Percentiles rank a stretch among this genome's conserved stretches.
These are phyloP conservation scores for Medicago ruthenica DNA, from an alignment of 306 rosid species.

Conservation along the genomic window DNA sequence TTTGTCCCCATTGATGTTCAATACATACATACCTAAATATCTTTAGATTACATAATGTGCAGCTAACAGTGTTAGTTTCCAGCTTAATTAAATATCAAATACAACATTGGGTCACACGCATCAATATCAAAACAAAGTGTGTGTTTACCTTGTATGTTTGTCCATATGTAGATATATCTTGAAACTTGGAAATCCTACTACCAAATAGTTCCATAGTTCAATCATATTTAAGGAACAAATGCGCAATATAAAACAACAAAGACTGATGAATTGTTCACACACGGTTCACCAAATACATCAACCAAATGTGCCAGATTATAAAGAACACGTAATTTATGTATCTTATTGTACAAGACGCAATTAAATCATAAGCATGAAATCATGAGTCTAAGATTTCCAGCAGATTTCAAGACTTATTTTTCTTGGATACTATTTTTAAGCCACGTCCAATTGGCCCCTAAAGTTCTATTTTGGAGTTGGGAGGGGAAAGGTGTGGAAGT, in stretches of 20 bases:
- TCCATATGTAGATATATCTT: background rate
- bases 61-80: background rate
- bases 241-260: conserved; percentile 11
- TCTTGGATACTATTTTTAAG: background rate
- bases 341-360: conserved; percentile 9
- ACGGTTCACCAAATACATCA: conserved; percentile 10
- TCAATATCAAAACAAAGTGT: background rate
- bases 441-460: conserved; percentile 27
- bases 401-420: background rate
- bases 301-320: conserved; percentile 8
- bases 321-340: background rate
- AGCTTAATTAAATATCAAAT: conserved; percentile 9
- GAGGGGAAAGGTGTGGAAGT: no score
- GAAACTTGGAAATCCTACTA: background rate
- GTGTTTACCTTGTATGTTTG: background rate
- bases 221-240: conserved; percentile 21
- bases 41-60: background rate
- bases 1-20: background rate
- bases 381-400: background rate
- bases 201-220: conserved; percentile 12
- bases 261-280: background rate
- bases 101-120: conserved; percentile 22
- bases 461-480: background rate
- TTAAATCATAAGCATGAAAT: conserved; percentile 31
- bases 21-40: background rate